Evolutionary conservation across 2,329 filamentous ascomycete genomes (phyloP).

Genomic region (Fusarium fujikuroi): DNA sequence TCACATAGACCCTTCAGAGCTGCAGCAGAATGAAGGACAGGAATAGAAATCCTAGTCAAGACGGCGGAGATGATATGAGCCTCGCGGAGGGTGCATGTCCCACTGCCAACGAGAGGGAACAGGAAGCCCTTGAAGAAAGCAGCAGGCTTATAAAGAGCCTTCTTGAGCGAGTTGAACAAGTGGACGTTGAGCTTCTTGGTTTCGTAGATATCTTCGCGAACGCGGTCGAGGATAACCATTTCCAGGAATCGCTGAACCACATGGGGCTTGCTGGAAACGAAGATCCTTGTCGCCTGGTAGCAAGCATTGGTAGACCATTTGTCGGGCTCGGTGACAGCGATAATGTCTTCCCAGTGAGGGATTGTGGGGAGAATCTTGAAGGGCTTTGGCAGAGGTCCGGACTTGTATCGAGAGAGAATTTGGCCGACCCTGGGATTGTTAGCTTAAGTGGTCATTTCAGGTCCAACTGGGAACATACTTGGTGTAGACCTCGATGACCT

Average conservation of each 20-base stretch:
- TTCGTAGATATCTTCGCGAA: constrained; percentile 94
- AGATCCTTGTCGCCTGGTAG: constrained; percentile 91
- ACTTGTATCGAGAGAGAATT: constrained; percentile 92
- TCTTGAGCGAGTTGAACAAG: constrained; percentile 92
- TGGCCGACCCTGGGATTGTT: constrained; percentile 73
- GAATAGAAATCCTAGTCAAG: constrained; percentile 84
- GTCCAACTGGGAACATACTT: constrained; percentile 65
- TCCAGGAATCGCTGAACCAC: constrained; percentile 88
- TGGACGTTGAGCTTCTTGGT: constrained; percentile 96
- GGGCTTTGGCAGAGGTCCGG: constrained; percentile 94
- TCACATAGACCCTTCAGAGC: constrained; percentile 93
- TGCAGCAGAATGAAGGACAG: constrained; percentile 90
- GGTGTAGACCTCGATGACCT: constrained; percentile 93
- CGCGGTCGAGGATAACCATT: constrained; percentile 85
- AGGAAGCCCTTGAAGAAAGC: constrained; percentile 97
- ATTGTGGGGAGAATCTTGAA: constrained; percentile 97
- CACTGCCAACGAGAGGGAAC: constrained; percentile 86
- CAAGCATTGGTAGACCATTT: constrained; percentile 78
- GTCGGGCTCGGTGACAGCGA: constrained; percentile 85
- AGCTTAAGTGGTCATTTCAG: not conserved
- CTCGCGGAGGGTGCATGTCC: constrained; percentile 91
- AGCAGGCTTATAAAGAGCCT: constrained; percentile 90
- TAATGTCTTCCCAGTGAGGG: constrained; percentile 88
- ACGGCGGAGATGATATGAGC: constrained; percentile 92
- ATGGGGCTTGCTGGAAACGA: constrained; percentile 83